Evolutionary conservation across 2,329 filamentous ascomycete genomes (phyloP), one percentile per base, ranked within the genome.

Genomic region (Beauveria sp.): DNA sequence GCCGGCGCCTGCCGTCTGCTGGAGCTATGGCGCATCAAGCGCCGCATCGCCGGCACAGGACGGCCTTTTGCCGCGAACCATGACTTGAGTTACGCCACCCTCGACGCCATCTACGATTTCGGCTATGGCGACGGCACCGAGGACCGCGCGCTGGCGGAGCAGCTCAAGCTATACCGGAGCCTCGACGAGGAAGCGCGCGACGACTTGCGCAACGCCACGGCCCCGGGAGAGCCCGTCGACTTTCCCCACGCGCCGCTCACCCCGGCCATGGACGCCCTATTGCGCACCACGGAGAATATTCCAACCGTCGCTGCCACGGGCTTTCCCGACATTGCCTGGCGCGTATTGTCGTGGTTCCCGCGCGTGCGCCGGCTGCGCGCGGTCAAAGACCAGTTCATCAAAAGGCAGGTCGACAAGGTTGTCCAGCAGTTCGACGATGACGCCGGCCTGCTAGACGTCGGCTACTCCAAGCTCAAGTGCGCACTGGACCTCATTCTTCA

Each of bases 1-100:
- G 64, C 66, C 12, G 65, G 66, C 12, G 66, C 70, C 8, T 53
- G 62, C 37, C 66, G 69, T 24, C 61, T 77, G 34, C 66, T 76
- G 34, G 63, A 68, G 7, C 22, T 77, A n/a, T 76, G 72, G 71
- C 59, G 66, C 20, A 44, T 68, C 48, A 77, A 76, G 61, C 63
- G 59, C 18, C 47, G 62, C 0, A 37, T 70, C 1, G 71, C 70
- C n/a, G 48, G 48, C 14, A 46, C 68, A 5, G 72, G 71, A 0
- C 44, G 55, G 22, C 56, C 66, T 1, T 67, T 66, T 46, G 44
- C 54, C 5, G 71, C 69, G 1, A 65, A 69, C 57, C 41, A 67
- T 3, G 68, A 70, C 40, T 70, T 76, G 22, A 67, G 66, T 5
- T 67, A 69, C 37, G 64, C 62, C n/a, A 69, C 70, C 0, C 61